Evolutionary conservation across 2,329 filamentous ascomycete species (phyloP).

Genomic region (Phialocephala subalpina): DNA sequence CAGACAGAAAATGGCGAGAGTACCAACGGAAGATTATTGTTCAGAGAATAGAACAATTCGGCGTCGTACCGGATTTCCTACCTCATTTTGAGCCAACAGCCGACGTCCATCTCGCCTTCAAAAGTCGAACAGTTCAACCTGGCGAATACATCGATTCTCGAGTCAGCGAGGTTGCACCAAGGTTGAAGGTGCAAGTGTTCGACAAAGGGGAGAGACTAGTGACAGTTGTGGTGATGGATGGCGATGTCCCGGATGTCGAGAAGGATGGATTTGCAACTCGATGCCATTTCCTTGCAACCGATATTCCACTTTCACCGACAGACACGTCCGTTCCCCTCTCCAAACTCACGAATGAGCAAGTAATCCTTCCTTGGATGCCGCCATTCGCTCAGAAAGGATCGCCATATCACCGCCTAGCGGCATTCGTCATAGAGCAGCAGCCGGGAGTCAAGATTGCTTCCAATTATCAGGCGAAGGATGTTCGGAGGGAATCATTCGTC

Average conservation of each 20-base stretch:
- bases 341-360: slow-evolving; percentile 67
- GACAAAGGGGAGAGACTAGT: slow-evolving; percentile 82
- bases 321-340: slow-evolving; percentile 70
- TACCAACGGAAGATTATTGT: slow-evolving; percentile 81
- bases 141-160: slow-evolving; percentile 81
- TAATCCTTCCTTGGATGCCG: slow-evolving; percentile 83
- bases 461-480: slow-evolving; percentile 62
- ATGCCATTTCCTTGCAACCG: slow-evolving; percentile 87
- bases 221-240: slow-evolving; percentile 85
- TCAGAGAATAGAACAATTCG: slow-evolving; percentile 88
- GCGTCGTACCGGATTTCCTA: slow-evolving; percentile 87
- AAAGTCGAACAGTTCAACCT: slow-evolving; percentile 71
- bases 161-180: slow-evolving; percentile 76
- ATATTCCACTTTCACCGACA: slow-evolving; percentile 70
- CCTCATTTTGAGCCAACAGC: slow-evolving; percentile 79
- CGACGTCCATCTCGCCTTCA: slow-evolving; percentile 85
- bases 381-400: slow-evolving; percentile 89
- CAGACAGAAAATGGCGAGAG: slow-evolving; percentile 85
- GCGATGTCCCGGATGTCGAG: slow-evolving; percentile 85
- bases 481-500: slow-evolving; percentile 72
- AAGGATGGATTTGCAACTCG: slow-evolving; percentile 79
- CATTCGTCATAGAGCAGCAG: slow-evolving; percentile 85
- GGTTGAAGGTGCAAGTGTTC: slow-evolving; percentile 85
- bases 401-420: slow-evolving; percentile 86
- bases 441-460: slow-evolving; percentile 56